These are phyloP conservation scores for Suhomyces maxii DNA, from an alignment of 1,139 yeast species.

Conservation along the genomic window DNA sequence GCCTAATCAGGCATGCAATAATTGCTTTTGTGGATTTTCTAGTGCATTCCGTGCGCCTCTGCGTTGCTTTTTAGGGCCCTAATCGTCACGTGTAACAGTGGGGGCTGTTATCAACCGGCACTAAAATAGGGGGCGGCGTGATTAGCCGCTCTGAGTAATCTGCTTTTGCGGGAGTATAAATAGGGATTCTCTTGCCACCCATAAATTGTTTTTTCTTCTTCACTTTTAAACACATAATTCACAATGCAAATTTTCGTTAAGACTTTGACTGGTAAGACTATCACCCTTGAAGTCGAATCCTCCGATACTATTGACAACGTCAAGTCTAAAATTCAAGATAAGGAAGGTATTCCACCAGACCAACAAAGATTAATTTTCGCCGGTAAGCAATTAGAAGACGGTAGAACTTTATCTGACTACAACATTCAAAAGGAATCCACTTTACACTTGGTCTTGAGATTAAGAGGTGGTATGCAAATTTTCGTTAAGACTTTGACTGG, in stretches of 20 bases:
- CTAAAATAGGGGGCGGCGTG: constrained; percentile 14
- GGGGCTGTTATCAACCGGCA: constrained; percentile 10
- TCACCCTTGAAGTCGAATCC: constrained; percentile 69
- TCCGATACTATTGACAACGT: constrained; percentile 72
- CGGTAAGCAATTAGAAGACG: constrained; percentile 65
- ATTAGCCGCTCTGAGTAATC: constrained; percentile 8
- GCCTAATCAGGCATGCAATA: constrained; percentile 2
- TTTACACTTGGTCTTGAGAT: constrained; percentile 30
- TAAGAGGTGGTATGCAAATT: constrained; percentile 30
- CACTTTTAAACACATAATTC: constrained; percentile 2
- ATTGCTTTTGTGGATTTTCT: constrained; percentile 7
- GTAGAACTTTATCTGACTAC: constrained; percentile 64
- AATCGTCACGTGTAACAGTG: constrained; percentile 10
- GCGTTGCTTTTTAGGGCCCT: constrained; percentile 6
- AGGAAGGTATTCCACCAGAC: constrained; percentile 55
- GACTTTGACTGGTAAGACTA: constrained; percentile 70
- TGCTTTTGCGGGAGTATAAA: constrained; percentile 12
- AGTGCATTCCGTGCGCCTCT: constrained; percentile 2
- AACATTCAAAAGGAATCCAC: constrained; percentile 69
- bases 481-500: constrained; percentile 87
- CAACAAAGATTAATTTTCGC: constrained; percentile 59
- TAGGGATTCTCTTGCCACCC: constrained; percentile 14
- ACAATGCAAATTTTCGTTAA: constrained; percentile 41
- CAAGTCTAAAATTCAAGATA: constrained; percentile 54
- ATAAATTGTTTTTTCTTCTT: not conserved